Base-by-base conservation (phyloP, 176 grass and related monocot genomes). In the Miscanthus lutarioriparius region DNA sequence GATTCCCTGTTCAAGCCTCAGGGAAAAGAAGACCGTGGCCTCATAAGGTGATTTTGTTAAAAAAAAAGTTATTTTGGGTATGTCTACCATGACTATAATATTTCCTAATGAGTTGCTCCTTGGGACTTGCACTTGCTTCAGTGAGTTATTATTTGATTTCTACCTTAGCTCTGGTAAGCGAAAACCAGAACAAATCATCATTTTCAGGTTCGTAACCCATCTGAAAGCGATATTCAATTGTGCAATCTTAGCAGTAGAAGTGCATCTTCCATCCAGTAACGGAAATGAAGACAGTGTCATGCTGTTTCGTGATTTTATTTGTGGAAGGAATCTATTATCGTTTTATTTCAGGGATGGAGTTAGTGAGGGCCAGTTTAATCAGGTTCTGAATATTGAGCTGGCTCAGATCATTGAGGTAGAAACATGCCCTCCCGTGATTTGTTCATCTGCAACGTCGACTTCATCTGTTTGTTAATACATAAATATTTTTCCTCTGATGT, bases 321-420 rank as follows among this genome's bases (percentile, higher is more conserved):
- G 20, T n/a, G 17, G 17, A 22, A 54, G 6, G 14, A 22, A n/a
- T 58, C 2, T 58, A 58, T 58, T 58, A 12, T 26, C 23, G 9
- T 27, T 63, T 63, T 62, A 62, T 62, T 62, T 62, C 75, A 93
- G 94, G 81, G 88, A 87, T 81, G 91, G 94, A 22, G 93, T 95
- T 63, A 75, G 86, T 25, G 90, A 92, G 82, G 26, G 75, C 53
- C 86, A 92, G 59, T 95, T 95, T 79, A 87, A 63, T 58, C 76
- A 91, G 39, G 90, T 89, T 43, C 80, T 95, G 35, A 83, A 91
- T 67, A 79, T 54, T 58, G 93, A 95, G 67, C 76, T 91, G 41
- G 37, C 61, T 38, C 86, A 92, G 40, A 87, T 95, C 38, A 87
- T 91, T 35, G 7, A 95, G 86, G 90, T 95, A 53, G 53, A 58